Percentiles rank a stretch among this genome's conserved stretches.
These are phyloP conservation scores for Leishmania lainsoni DNA, from an alignment of 208 protist genomes.

Conservation along the genomic window DNA sequence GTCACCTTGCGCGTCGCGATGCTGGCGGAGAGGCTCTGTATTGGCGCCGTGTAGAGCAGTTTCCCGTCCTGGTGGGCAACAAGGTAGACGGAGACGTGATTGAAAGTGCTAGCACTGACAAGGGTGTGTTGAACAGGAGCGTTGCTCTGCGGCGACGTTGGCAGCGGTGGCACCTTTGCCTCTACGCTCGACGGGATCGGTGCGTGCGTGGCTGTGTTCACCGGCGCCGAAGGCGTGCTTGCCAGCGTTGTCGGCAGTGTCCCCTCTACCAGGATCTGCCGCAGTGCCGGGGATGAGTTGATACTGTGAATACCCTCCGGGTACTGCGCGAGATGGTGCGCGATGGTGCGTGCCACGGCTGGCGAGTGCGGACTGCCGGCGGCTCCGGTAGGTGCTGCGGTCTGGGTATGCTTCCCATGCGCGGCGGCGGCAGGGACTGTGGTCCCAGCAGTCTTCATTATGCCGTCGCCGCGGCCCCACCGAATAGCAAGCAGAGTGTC, in stretches of 20 bases:
- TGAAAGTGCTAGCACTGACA: slow-evolving; percentile 73
- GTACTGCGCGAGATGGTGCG: slow-evolving; percentile 54
- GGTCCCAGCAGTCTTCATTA: slow-evolving; percentile 23
- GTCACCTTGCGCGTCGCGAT: slow-evolving; percentile 77
- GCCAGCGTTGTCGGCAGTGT: slow-evolving; percentile 26
- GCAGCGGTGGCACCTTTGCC: slow-evolving; percentile 39
- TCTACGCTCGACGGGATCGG: slow-evolving; percentile 12
- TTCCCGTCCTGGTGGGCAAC: slow-evolving; percentile 70
- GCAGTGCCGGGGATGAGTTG: slow-evolving; percentile 55
- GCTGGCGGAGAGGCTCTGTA: slow-evolving; percentile 71
- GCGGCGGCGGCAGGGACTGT: slow-evolving; percentile 8
- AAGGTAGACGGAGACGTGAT: slow-evolving; percentile 75
- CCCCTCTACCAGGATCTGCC: slow-evolving; percentile 48
- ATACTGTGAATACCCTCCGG: slow-evolving; percentile 75
- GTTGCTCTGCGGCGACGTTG: slow-evolving; percentile 29
- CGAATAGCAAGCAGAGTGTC: slow-evolving; percentile 52
- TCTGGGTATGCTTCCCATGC: slow-evolving; percentile 1
- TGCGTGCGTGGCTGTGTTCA: neutral
- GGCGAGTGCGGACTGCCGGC: slow-evolving; percentile 15
- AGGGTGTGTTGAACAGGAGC: slow-evolving; percentile 75
- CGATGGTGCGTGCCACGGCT: slow-evolving; percentile 27
- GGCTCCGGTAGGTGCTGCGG: neutral
- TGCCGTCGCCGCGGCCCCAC: slow-evolving; percentile 47
- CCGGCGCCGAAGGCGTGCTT: slow-evolving; percentile 10
- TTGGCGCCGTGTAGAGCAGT: slow-evolving; percentile 53